phyloP scores from a whole-genome alignment of 164 flowering plant species.

The Piper longum region DNA sequence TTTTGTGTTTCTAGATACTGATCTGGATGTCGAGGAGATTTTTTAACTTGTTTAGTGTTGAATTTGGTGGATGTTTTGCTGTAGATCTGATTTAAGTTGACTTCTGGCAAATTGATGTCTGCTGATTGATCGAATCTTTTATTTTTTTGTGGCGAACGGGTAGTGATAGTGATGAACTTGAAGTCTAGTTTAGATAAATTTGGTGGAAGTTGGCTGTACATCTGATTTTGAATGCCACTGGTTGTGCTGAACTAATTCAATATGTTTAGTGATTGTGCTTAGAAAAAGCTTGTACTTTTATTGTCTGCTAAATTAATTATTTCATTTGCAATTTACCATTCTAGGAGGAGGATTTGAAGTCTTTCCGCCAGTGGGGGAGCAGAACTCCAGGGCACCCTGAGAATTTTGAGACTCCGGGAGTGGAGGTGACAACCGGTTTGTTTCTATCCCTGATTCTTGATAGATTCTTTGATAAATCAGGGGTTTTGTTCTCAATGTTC shows the following conservation, averaged over 20 bases:
- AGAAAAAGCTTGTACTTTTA: neutral
- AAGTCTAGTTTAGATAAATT: too few relatives aligned
- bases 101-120: neutral
- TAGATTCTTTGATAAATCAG: neutral
- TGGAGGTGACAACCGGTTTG: conserved; percentile 98
- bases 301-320: neutral
- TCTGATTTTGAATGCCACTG: too few relatives aligned
- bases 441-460: neutral
- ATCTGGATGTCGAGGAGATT: neutral
- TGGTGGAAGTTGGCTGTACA: too few relatives aligned
- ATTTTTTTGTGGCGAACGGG: too few relatives aligned
- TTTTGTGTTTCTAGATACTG: neutral
- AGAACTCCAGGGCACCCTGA: conserved; percentile 96
- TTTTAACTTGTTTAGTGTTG: too few relatives aligned
- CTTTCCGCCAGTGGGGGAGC: conserved; percentile 98
- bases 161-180: too few relatives aligned
- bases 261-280: neutral
- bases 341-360: conserved; percentile 86
- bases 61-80: neutral
- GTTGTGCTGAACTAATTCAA: too few relatives aligned
- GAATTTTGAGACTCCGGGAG: conserved; percentile 95
- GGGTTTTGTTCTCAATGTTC: neutral
- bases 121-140: neutral
- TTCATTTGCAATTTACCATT: neutral
- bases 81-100: neutral